These are phyloP conservation scores for Pilaira anomala DNA, from an alignment of 192 early-diverging fungal genomes.

Conservation along the genomic window DNA sequence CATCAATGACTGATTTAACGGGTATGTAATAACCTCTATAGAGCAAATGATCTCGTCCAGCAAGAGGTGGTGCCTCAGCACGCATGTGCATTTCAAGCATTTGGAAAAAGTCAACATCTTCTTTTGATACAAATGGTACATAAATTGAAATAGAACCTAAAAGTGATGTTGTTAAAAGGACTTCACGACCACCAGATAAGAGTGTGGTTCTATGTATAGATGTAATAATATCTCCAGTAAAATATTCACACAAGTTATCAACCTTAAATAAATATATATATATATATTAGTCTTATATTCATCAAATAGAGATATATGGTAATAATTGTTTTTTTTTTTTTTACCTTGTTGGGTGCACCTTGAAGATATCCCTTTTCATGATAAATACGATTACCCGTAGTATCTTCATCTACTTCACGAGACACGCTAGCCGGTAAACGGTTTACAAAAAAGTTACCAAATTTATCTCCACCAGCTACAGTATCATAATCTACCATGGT, in stretches of 20 bases:
- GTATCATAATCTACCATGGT: constrained; percentile 91
- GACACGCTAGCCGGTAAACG: constrained; percentile 64
- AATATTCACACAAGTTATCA: constrained; percentile 71
- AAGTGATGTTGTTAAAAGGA: constrained; percentile 85
- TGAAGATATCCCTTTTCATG: constrained; percentile 80
- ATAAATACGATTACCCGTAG: constrained; percentile 76
- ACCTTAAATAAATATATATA: constrained; percentile 40
- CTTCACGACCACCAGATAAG: constrained; percentile 81
- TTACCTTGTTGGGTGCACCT: constrained; percentile 82
- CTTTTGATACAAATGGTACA: constrained; percentile 83
- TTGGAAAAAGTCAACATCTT: constrained; percentile 93
- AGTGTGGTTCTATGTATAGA: constrained; percentile 75
- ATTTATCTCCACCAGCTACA: constrained; percentile 91
- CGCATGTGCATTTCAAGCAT: constrained; percentile 89
- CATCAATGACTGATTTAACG: constrained; percentile 74
- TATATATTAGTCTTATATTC: no score
- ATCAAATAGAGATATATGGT: neutral
- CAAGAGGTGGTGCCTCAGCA: constrained; percentile 62
- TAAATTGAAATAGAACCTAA: constrained; percentile 81
- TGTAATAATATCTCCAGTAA: constrained; percentile 85
- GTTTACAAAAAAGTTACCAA: constrained; percentile 88
- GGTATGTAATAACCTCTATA: constrained; percentile 83
- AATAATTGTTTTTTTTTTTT: neutral
- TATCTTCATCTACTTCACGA: constrained; percentile 82
- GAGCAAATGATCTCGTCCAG: constrained; percentile 85